Conservation (phyloP, 257 asterid genomes). For the Ilex aquifolium region DNA sequence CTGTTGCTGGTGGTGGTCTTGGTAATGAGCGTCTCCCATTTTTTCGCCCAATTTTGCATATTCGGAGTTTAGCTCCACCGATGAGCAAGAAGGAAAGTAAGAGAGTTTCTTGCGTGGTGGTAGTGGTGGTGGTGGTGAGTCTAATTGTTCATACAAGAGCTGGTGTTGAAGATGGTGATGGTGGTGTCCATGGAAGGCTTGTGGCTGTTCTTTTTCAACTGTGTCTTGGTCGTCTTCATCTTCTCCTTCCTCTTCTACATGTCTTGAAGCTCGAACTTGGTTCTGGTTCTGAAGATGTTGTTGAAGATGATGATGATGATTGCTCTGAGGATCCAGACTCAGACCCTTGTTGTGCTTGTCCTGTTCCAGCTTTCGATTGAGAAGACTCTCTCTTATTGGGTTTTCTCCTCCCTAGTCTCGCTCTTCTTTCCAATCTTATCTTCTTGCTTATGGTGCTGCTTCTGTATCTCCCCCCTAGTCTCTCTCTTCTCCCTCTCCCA, state of each 20-base stretch:
- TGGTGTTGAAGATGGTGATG: constrained; percentile 29
- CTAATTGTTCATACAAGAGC: constrained; percentile 25
- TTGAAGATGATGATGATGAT: constrained; percentile 26
- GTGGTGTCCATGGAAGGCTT: constrained; percentile 6
- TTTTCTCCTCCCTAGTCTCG: constrained; percentile 9
- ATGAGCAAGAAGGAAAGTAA: constrained; percentile 26
- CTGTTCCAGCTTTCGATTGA: constrained; percentile 66
- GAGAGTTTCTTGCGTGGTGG: constrained; percentile 48
- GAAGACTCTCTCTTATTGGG: constrained; percentile 7
- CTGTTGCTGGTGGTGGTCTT: constrained; percentile 20
- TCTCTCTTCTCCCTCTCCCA: constrained; percentile 18
- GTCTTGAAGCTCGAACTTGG: constrained; percentile 21
- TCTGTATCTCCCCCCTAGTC: constrained; percentile 19
- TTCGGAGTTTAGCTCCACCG: constrained; percentile 40
- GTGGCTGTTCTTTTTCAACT: constrained; percentile 10
- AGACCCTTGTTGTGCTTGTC: constrained; percentile 37
- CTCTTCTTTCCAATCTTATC: constrained; percentile 22
- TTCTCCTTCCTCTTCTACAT: constrained; percentile 25
- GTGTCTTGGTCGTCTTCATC: constrained; percentile 21
- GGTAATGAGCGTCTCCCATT: constrained; percentile 46
- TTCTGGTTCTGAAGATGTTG: constrained; percentile 23
- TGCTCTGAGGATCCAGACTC: constrained; percentile 94
- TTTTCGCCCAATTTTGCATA: constrained; percentile 62
- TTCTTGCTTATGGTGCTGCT: constrained; percentile 10
- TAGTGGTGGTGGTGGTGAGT: constrained; percentile 15